These are phyloP conservation scores for Phanerodontia chrysosporium DNA, from an alignment of 768 basidiomycete species.

Conservation along the genomic window DNA sequence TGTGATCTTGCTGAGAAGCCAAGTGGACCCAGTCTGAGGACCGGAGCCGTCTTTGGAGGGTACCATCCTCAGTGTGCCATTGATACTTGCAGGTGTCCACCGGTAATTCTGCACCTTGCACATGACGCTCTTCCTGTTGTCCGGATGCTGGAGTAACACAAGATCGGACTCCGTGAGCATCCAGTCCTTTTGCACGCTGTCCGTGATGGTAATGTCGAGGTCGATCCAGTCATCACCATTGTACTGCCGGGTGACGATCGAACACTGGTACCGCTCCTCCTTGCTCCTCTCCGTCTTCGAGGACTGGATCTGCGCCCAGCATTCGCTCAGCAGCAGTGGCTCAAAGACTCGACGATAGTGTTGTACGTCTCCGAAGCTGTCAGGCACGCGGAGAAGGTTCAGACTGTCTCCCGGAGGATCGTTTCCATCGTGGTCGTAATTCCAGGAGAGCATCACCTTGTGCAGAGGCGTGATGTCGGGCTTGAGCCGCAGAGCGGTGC, in stretches of 20 bases:
- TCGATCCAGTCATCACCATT: slow-evolving; percentile 77
- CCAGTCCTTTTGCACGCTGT: slow-evolving; percentile 64
- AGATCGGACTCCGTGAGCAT: slow-evolving; percentile 79
- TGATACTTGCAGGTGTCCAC: slow-evolving; percentile 40
- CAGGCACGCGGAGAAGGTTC: slow-evolving; percentile 48
- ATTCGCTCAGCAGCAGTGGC: slow-evolving; percentile 82
- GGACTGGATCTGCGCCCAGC: slow-evolving; percentile 83
- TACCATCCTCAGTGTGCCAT: slow-evolving; percentile 58
- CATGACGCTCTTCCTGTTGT: slow-evolving; percentile 51
- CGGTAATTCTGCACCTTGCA: slow-evolving; percentile 63
- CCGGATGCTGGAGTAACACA: slow-evolving; percentile 66
- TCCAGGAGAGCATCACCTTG: slow-evolving; percentile 78
- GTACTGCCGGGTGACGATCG: slow-evolving; percentile 64
- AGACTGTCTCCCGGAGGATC: slow-evolving; percentile 50
- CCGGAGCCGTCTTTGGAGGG: slow-evolving; percentile 47
- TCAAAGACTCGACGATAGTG: slow-evolving; percentile 77
- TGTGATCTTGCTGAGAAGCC: slow-evolving; percentile 76
- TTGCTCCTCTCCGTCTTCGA: slow-evolving; percentile 57
- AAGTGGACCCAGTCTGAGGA: slow-evolving; percentile 59
- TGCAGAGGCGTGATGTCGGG: slow-evolving; percentile 83
- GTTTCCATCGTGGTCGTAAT: slow-evolving; percentile 64
- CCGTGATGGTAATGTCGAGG: slow-evolving; percentile 61
- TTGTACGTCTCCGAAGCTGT: slow-evolving; percentile 55
- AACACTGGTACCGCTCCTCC: slow-evolving; percentile 52
- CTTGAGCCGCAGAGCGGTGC: slow-evolving; percentile 64